Evolutionary conservation across 2,329 filamentous ascomycete genomes (phyloP).

Genomic region (Trichophyton mentagrophytes): DNA sequence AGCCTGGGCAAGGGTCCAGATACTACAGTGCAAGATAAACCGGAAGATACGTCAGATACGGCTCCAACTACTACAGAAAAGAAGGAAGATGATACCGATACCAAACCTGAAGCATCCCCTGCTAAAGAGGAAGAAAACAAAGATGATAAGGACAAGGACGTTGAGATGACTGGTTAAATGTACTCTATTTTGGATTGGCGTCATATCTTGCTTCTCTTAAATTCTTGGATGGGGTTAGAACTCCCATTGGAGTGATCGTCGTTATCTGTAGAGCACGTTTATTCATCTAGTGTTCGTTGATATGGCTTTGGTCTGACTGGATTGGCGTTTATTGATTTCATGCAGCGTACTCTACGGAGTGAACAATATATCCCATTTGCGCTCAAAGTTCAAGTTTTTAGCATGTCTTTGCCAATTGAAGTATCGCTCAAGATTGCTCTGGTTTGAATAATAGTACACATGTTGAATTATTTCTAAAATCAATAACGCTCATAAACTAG

Average conservation of each 20-base stretch:
- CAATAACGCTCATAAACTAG: neutral
- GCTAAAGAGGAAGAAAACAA: neutral
- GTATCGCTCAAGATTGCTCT: neutral
- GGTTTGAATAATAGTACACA: neutral
- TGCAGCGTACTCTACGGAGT: neutral
- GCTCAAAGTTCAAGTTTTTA: neutral
- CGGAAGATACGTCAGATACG: neutral
- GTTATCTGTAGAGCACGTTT: no score
- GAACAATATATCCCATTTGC: neutral
- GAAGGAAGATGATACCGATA: neutral
- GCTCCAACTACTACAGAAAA: neutral
- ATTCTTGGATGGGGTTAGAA: neutral
- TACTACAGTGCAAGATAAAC: neutral
- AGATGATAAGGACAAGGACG: neutral
- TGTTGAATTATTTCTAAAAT: neutral
- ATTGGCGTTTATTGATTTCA: neutral
- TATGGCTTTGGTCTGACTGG: neutral
- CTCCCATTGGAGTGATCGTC: neutral
- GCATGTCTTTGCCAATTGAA: neutral
- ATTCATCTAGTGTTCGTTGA: no score
- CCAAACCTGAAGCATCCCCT: neutral
- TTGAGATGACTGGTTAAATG: slow-evolving; percentile 3
- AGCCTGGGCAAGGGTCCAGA: slow-evolving; percentile 21
- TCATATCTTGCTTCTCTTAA: neutral
- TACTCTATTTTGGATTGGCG: slow-evolving; percentile 2